A percentile compares a stretch with the other conserved stretches of the same genome.
Conservation (phyloP, 768 basidiomycete species). For the Clitopilus hobsonii region DNA sequence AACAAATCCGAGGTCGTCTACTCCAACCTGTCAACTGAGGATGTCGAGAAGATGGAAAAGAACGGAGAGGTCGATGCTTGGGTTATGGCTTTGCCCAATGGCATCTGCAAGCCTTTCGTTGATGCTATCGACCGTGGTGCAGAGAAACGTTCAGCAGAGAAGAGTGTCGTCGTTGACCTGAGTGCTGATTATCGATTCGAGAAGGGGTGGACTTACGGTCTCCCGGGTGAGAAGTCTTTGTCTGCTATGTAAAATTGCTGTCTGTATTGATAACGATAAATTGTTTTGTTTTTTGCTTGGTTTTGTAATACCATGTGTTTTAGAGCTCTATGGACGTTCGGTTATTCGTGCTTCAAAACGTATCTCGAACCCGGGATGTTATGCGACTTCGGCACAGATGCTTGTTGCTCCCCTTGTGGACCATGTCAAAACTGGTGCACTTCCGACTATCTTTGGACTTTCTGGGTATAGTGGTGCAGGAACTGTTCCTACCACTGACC, state of each 20-base stretch:
- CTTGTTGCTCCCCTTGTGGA: slow-evolving; percentile 85
- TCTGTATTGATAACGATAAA: slow-evolving; percentile 17
- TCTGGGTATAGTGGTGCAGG: slow-evolving; percentile 97
- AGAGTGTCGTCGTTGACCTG: slow-evolving; percentile 86
- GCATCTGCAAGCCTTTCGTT: slow-evolving; percentile 93
- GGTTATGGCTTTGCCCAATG: slow-evolving; percentile 99
- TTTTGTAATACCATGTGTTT: slow-evolving; percentile 14
- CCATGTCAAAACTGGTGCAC: slow-evolving; percentile 53
- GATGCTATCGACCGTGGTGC: slow-evolving; percentile 85
- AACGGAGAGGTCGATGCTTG: slow-evolving; percentile 92
- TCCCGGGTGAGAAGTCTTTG: slow-evolving; percentile 85
- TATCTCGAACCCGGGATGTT: slow-evolving; percentile 97
- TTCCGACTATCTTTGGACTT: slow-evolving; percentile 86
- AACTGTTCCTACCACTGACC: slow-evolving; percentile 66
- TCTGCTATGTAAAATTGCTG: slow-evolving; percentile 24
- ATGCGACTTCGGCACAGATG: slow-evolving; percentile 89
- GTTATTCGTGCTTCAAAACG: slow-evolving; percentile 67
- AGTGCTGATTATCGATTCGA: slow-evolving; percentile 96
- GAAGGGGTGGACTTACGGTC: slow-evolving; percentile 92
- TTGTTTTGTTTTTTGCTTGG: slow-evolving; percentile 25
- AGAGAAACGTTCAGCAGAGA: slow-evolving; percentile 43
- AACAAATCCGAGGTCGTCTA: slow-evolving; percentile 71
- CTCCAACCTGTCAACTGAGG: slow-evolving; percentile 70
- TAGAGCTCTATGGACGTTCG: slow-evolving; percentile 85
- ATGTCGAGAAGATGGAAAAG: slow-evolving; percentile 88